Conservation (phyloP, 768 basidiomycete species). For the Rhodotorula graminis region DNA sequence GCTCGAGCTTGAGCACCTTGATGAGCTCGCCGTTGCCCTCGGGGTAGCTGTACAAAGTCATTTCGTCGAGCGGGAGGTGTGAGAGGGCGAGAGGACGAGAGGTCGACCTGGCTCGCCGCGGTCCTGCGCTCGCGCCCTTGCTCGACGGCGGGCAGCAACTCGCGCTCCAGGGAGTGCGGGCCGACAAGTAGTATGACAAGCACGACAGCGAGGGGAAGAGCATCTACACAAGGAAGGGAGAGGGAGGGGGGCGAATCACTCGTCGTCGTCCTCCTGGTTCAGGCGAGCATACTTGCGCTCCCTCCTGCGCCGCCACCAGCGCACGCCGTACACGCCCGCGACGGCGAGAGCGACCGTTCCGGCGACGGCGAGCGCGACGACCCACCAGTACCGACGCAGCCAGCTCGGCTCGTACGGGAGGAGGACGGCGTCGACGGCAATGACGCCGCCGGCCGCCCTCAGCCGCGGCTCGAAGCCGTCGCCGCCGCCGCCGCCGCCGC, state of each 20-base stretch:
- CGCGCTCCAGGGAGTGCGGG: neutral
- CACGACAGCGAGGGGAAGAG: neutral
- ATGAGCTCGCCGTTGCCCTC: slow-evolving; percentile 45
- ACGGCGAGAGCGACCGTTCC: neutral
- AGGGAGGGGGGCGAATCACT: neutral
- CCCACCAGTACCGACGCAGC: slow-evolving; percentile 68
- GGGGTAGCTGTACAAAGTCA: slow-evolving; percentile 38
- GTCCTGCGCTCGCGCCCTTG: too few relatives aligned
- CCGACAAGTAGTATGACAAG: neutral
- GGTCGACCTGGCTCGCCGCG: too few relatives aligned
- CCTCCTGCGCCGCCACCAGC: slow-evolving; percentile 8
- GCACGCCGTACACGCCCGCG: neutral
- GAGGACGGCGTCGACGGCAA: slow-evolving; percentile 77
- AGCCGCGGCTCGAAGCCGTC: slow-evolving; percentile 59
- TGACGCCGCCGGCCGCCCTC: slow-evolving; percentile 68
- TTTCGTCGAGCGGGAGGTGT: neutral
- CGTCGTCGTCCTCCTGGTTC: slow-evolving; percentile 31
- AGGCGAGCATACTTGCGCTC: slow-evolving; percentile 23
- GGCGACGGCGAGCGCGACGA: neutral
- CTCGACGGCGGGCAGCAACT: too few relatives aligned
- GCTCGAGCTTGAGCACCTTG: slow-evolving; percentile 42
- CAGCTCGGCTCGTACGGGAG: slow-evolving; percentile 79
- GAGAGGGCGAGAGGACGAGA: neutral
- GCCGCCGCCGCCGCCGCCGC: slow-evolving; percentile 49
- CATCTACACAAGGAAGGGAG: neutral